Evolutionary conservation across 768 basidiomycete genomes (phyloP), one percentile per base, ranked within the genome.

Genomic region (Boletales sp.): DNA sequence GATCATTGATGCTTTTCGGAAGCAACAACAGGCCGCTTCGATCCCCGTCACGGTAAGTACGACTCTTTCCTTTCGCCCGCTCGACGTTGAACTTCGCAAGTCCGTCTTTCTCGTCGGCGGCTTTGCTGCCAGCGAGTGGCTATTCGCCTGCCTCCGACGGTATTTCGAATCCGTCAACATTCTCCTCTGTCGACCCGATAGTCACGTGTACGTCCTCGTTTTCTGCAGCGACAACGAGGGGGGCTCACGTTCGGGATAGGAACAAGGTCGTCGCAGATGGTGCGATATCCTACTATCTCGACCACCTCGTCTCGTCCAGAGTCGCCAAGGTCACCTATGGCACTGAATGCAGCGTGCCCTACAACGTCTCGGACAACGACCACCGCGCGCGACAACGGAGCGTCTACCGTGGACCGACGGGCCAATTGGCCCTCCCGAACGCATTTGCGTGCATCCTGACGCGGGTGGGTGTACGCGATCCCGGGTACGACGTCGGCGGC

Each of bases 261-360:
- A 71, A 69, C 54, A 79, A 72, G 61, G 80, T 78, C 1, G 80
- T 82, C 9, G 77, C 81, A 1, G 77, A 81, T 41, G 80, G 81
- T 2, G 76, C 72, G 6, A 59, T 72, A 25, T 72, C 67, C 4
- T 74, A 60, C 46, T 70, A 64, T 21, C 46, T 82, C 15, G 76
- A 82, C 50, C 74, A 75, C 53, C 72, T 74, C 13, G 79, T 82
- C 6, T 68, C 72, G 7, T 70, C 70, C 5, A 73, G 81, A 30
- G 71, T 81, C 5, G 67, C 79, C 4, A 75, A 71, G 53, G 55
- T 72, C 47, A 77, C 77, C 0, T 81, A 79, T 46, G 81, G 81
- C 6, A 71, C 71, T 2, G 66, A 72, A 28, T 72, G 74, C 54
- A 57, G 59, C 36, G 53, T 70, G 4, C 59, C 62, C 1, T 81